A percentile compares a stretch with the other conserved stretches of the same genome.
These are phyloP conservation scores for Colletotrichum eremochloae DNA, from an alignment of 2,329 filamentous ascomycete species.

Conservation along the genomic window DNA sequence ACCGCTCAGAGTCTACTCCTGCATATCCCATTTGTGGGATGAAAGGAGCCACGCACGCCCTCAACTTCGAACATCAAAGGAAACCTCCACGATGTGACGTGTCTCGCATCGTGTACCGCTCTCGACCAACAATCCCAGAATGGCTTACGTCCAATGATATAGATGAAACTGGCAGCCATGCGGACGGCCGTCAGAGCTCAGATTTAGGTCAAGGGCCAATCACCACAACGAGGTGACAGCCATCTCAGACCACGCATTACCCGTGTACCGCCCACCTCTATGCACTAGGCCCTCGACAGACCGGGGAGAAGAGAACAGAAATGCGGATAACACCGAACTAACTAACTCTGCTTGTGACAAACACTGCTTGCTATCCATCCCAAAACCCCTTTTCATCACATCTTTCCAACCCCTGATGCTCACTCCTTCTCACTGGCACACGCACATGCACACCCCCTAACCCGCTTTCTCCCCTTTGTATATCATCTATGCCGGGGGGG, in stretches of 20 bases:
- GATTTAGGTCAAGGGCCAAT: not conserved
- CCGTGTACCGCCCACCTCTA: not conserved
- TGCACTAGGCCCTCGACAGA: not conserved
- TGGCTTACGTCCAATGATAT: constrained; percentile 7
- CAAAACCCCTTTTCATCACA: constrained; percentile 30
- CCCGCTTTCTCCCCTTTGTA: not conserved
- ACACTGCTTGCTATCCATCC: constrained; percentile 42
- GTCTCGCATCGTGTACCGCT: not conserved
- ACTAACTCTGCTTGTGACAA: constrained; percentile 39
- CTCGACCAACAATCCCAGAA: not conserved
- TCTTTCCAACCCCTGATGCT: constrained; percentile 27
- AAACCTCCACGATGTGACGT: not conserved
- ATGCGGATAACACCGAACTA: constrained; percentile 34
- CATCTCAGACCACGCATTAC: not conserved
- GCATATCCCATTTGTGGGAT: not conserved
- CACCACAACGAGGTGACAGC: not conserved
- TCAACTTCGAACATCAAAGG: not conserved
- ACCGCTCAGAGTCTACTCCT: not conserved
- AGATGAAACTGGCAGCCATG: constrained; percentile 8
- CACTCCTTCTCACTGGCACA: constrained; percentile 8
- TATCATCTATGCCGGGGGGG: constrained; percentile 13
- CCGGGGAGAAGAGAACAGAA: constrained; percentile 10
- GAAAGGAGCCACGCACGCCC: not conserved
- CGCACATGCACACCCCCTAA: not conserved
- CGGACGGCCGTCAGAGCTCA: not conserved